These are phyloP conservation scores for Tylopilus balloui DNA, from an alignment of 768 basidiomycete species.

Conservation along the genomic window DNA sequence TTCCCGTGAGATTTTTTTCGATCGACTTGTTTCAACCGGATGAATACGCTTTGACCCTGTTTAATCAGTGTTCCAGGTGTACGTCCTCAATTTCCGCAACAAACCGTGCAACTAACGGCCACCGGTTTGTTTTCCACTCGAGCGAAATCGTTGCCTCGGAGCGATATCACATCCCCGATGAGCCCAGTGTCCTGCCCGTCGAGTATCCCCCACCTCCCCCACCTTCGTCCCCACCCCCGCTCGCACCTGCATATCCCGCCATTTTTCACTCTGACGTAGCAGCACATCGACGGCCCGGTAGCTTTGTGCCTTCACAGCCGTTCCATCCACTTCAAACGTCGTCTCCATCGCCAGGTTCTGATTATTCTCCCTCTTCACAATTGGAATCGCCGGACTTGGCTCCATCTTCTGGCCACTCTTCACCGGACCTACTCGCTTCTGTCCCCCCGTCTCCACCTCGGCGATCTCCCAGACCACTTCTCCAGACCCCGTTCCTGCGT, in stretches of 20 bases:
- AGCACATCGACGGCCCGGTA: conserved; percentile 19
- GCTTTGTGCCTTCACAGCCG: conserved; percentile 15
- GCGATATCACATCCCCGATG: conserved; percentile 57
- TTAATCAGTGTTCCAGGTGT: conserved; percentile 58
- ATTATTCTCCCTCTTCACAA: conserved; percentile 23
- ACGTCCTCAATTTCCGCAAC: conserved; percentile 63
- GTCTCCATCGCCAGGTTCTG: conserved; percentile 11
- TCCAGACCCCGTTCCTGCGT: conserved; percentile 12
- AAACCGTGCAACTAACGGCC: conserved; percentile 75
- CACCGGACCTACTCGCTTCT: conserved; percentile 21
- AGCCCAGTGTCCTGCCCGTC: conserved; percentile 55
- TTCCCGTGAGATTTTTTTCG: conserved; percentile 41
- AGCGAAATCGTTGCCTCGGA: conserved; percentile 59
- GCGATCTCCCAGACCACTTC: conserved; percentile 21
- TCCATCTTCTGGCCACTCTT: conserved; percentile 23
- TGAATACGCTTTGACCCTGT: conserved; percentile 12
- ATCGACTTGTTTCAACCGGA: conserved; percentile 2
- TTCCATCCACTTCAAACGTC: conserved; percentile 21
- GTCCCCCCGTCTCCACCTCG: conserved; percentile 21
- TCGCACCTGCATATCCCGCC: conserved; percentile 29
- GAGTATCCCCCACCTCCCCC: conserved; percentile 34
- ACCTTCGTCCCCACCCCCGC: conserved; percentile 31
- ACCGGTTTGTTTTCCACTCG: conserved; percentile 85
- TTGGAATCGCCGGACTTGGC: conserved; percentile 21
- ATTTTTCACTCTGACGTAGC: conserved; percentile 23